phyloP scores from a whole-genome alignment of 768 basidiomycete genomes.

The Macrolepiota fuliginosa region DNA sequence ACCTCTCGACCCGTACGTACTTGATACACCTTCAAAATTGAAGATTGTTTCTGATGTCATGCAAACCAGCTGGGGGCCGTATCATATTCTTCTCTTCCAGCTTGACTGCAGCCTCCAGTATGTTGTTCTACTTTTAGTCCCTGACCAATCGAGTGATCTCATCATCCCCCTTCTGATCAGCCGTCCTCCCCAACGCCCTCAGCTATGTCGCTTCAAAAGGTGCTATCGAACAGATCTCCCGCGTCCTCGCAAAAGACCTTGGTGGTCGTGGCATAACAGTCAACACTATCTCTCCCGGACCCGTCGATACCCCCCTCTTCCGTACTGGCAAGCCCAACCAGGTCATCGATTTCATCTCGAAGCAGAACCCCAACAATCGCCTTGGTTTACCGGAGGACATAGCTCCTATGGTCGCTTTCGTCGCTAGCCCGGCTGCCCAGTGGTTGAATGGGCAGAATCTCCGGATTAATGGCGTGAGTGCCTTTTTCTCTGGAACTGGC shows the following conservation, averaged over 20 bases:
- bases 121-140: constrained; percentile 12
- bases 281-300: constrained; percentile 55
- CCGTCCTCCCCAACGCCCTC: constrained; percentile 44
- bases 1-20: constrained; percentile 41
- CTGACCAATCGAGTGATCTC: neutral
- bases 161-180: constrained; percentile 16
- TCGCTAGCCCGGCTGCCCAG: constrained; percentile 48
- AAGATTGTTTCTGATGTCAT: neutral
- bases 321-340: constrained; percentile 49
- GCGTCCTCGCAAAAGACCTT: constrained; percentile 59
- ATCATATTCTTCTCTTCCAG: constrained; percentile 58
- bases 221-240: constrained; percentile 56
- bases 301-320: constrained; percentile 55
- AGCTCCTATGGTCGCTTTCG: constrained; percentile 49
- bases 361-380: constrained; percentile 43
- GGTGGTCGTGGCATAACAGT: constrained; percentile 51
- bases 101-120: constrained; percentile 40
- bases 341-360: constrained; percentile 43
- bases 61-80: constrained; percentile 42
- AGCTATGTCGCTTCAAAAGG: constrained; percentile 56
- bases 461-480: constrained; percentile 53
- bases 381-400: constrained; percentile 52
- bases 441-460: constrained; percentile 62
- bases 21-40: neutral
- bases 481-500: neutral